These are phyloP conservation scores for Krasilnikovozyma curviuscula DNA, from an alignment of 768 basidiomycete genomes.

Conservation along the genomic window DNA sequence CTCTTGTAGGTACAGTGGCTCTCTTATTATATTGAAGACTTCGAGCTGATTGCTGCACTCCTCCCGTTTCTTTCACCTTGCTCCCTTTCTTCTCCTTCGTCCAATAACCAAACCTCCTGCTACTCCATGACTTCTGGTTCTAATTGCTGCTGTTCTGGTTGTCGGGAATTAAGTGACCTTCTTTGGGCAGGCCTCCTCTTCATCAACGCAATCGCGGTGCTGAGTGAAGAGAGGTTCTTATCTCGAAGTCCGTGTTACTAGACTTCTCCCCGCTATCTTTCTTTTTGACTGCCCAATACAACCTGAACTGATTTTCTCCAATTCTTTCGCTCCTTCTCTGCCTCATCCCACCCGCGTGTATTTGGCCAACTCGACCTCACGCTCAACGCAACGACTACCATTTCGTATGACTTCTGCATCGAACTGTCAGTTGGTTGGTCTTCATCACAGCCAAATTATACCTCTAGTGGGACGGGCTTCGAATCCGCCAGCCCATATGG, in stretches of 20 bases:
- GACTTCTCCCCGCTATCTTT: too few species aligned
- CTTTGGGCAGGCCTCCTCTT: constrained; percentile 72
- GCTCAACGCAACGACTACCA: background rate
- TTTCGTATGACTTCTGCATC: constrained; percentile 15
- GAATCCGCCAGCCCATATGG: constrained; percentile 6
- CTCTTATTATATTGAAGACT: too few species aligned
- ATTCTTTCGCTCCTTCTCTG: background rate
- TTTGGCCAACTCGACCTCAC: constrained; percentile 1
- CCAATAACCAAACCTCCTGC: too few species aligned
- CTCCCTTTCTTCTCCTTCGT: too few species aligned
- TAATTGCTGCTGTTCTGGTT: too few species aligned
- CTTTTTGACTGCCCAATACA: constrained; percentile 1
- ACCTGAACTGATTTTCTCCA: background rate
- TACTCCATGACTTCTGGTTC: too few species aligned
- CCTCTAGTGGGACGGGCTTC: constrained; percentile 16
- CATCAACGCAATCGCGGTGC: constrained; percentile 82
- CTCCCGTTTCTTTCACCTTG: too few species aligned
- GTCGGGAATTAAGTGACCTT: too few species aligned
- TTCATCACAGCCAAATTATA: constrained; percentile 17
- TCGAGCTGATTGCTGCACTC: too few species aligned
- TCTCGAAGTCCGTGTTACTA: constrained; percentile 50
- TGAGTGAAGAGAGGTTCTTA: constrained; percentile 91
- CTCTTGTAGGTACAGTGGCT: too few species aligned
- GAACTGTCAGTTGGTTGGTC: constrained; percentile 64
- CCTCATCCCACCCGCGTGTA: background rate